Conservation (phyloP, 768 basidiomycete species). For the Tremella fuciformis region DNA sequence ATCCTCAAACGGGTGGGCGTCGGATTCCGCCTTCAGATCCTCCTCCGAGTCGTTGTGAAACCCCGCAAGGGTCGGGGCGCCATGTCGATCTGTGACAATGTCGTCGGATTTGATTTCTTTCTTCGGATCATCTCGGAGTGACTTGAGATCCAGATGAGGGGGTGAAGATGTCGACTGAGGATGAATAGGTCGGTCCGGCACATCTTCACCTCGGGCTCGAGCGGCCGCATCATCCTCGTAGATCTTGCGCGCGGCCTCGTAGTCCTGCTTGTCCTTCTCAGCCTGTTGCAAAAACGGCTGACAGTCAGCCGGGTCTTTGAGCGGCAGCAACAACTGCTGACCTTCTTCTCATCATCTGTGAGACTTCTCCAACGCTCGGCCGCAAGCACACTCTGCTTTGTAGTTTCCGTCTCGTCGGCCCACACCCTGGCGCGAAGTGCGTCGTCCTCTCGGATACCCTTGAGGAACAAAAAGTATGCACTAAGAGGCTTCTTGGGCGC, state of each 20-base stretch:
- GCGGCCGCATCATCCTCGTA: constrained; percentile 67
- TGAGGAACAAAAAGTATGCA: constrained; percentile 93
- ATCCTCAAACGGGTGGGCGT: neutral
- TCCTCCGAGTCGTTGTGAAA: constrained; percentile 12
- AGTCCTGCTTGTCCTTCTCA: constrained; percentile 91
- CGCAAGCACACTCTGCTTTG: constrained; percentile 88
- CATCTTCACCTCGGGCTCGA: constrained; percentile 39
- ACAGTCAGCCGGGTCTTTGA: constrained; percentile 7
- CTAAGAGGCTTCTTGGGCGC: constrained; percentile 93
- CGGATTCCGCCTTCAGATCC: constrained; percentile 11
- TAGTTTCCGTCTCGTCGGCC: constrained; percentile 86
- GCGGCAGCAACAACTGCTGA: constrained; percentile 51
- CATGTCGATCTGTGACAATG: neutral
- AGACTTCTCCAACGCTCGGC: constrained; percentile 90
- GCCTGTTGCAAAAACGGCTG: constrained; percentile 91
- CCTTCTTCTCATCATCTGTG: constrained; percentile 90
- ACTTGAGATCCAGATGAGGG: constrained; percentile 1
- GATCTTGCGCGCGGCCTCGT: constrained; percentile 75
- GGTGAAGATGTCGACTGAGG: constrained; percentile 48
- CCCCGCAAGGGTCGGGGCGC: constrained; percentile 1
- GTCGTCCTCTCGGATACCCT: constrained; percentile 77
- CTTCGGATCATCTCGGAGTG: constrained; percentile 1
- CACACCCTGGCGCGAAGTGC: constrained; percentile 75
- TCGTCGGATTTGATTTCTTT: constrained; percentile 11
- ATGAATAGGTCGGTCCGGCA: constrained; percentile 73